These are phyloP conservation scores for Lipomyces spencermartinsiae DNA, from an alignment of 805 yeast species.

Conservation along the genomic window DNA sequence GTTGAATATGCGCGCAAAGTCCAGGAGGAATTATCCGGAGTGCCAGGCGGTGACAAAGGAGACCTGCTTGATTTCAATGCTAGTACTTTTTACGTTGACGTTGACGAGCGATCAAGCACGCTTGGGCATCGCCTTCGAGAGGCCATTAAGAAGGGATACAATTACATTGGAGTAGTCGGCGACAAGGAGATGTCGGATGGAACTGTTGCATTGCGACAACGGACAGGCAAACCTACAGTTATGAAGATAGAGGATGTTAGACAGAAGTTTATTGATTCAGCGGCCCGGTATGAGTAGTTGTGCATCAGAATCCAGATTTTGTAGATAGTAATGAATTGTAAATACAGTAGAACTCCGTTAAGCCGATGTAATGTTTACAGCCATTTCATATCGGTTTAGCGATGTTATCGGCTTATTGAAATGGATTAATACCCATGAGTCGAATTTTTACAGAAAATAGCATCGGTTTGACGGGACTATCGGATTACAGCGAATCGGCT, in stretches of 20 bases:
- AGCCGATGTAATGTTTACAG: too few species aligned
- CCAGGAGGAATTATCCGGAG: slow-evolving; percentile 50
- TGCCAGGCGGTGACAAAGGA: slow-evolving; percentile 42
- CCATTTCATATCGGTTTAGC: too few species aligned
- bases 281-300: slow-evolving; percentile 14
- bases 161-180: slow-evolving; percentile 83
- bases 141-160: slow-evolving; percentile 74
- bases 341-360: too few species aligned
- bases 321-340: neutral
- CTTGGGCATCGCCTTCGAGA: slow-evolving; percentile 82
- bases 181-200: slow-evolving; percentile 74
- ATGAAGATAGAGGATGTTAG: slow-evolving; percentile 21
- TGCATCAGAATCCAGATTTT: neutral
- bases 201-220: slow-evolving; percentile 67
- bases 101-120: slow-evolving; percentile 77
- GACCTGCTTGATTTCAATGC: slow-evolving; percentile 63
- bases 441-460: too few species aligned
- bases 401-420: too few species aligned
- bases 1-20: slow-evolving; percentile 62
- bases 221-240: slow-evolving; percentile 52
- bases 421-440: too few species aligned
- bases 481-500: too few species aligned
- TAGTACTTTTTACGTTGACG: slow-evolving; percentile 71
- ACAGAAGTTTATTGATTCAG: slow-evolving; percentile 14
- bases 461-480: too few species aligned